A percentile compares a stretch with the other conserved stretches of the same genome.
Conservation (phyloP, 306 rosid genomes). For the Glycine latifolia region DNA sequence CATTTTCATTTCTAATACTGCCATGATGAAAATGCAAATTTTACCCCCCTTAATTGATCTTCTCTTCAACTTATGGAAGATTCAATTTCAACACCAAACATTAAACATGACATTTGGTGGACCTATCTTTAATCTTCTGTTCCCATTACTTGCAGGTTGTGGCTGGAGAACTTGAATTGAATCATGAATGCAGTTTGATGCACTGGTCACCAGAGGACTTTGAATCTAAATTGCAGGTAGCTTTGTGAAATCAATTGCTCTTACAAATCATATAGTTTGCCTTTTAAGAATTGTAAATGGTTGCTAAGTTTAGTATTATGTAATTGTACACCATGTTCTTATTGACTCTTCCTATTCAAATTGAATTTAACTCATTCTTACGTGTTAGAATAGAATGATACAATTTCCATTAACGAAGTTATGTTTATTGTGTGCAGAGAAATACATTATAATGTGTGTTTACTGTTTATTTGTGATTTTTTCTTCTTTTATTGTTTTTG, state of each 20-base stretch:
- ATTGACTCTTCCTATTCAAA: neutral
- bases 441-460: too few species aligned
- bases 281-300: constrained; percentile 3
- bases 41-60: constrained; percentile 16
- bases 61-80: constrained; percentile 16
- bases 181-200: constrained; percentile 86
- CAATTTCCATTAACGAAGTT: neutral
- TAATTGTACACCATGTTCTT: neutral
- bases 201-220: constrained; percentile 96
- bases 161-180: constrained; percentile 95
- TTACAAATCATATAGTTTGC: constrained; percentile 5
- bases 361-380: neutral
- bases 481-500: too few species aligned
- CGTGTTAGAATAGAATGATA: neutral
- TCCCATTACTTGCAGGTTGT: constrained; percentile 71
- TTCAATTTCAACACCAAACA: constrained; percentile 10
- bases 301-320: constrained; percentile 28
- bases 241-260: constrained; percentile 32
- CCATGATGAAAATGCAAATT: constrained; percentile 24
- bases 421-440: neutral
- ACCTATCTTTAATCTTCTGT: constrained; percentile 22
- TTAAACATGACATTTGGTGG: constrained; percentile 27
- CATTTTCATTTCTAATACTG: neutral
- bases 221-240: constrained; percentile 91
- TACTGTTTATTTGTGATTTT: neutral